Conservation (phyloP, 495 filamentous ascomycete species). For the Hypoxylon fragiforme region DNA sequence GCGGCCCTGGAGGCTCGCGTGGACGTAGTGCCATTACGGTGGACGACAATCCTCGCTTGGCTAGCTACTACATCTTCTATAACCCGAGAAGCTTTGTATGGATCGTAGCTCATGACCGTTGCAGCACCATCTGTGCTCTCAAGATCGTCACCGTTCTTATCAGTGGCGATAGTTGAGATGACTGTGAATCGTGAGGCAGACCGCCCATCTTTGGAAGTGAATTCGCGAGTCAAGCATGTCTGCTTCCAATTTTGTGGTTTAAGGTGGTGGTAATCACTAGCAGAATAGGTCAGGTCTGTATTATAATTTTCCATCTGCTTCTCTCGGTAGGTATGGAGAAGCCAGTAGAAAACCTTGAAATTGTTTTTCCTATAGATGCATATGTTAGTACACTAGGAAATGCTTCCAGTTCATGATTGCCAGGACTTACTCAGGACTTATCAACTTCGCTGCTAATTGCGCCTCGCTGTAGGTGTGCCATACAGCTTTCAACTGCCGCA, state of each 20-base stretch:
- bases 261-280: constrained; percentile 85
- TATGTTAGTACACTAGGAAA: constrained; percentile 30
- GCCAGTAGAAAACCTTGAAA: constrained; percentile 87
- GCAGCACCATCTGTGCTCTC: constrained; percentile 32
- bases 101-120: constrained; percentile 73
- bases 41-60: constrained; percentile 66
- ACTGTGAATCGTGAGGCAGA: constrained; percentile 72
- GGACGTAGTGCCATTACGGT: constrained; percentile 50
- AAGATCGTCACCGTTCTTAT: constrained; percentile 24
- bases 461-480: constrained; percentile 82
- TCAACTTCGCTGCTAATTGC: constrained; percentile 66
- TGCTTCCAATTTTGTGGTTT: constrained; percentile 55
- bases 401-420: background rate
- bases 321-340: constrained; percentile 77
- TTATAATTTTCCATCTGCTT: constrained; percentile 83
- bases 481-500: constrained; percentile 81
- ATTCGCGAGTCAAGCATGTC: constrained; percentile 54
- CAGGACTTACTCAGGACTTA: constrained; percentile 64
- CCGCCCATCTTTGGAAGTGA: constrained; percentile 53
- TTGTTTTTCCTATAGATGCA: constrained; percentile 69
- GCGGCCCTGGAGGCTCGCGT: constrained; percentile 26
- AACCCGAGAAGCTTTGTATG: constrained; percentile 70
- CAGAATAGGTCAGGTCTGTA: constrained; percentile 71
- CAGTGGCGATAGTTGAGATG: constrained; percentile 58
- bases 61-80: constrained; percentile 45